A percentile compares a stretch with the other conserved stretches of the same genome.
These are phyloP conservation scores for Candida namnaoensis DNA, from an alignment of 805 yeast genomes.

Conservation along the genomic window DNA sequence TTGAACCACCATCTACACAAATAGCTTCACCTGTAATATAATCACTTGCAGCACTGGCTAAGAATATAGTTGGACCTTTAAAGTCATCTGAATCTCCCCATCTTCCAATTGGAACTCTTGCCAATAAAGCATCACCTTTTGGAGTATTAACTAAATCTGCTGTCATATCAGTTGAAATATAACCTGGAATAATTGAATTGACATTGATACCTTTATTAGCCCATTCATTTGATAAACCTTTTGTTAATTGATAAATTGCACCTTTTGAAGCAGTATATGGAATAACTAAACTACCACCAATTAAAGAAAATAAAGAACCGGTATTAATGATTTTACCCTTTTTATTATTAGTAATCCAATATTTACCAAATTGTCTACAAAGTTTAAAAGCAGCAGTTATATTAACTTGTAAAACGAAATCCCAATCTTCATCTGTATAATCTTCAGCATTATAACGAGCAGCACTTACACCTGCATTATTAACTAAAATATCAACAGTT, in stretches of 20 bases:
- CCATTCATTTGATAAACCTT: slow-evolving; percentile 60
- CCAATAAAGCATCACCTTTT: slow-evolving; percentile 19
- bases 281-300: slow-evolving; percentile 28
- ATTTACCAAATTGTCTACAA: slow-evolving; percentile 63
- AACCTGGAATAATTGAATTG: slow-evolving; percentile 44
- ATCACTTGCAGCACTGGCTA: slow-evolving; percentile 70
- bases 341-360: slow-evolving; percentile 40
- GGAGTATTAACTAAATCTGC: slow-evolving; percentile 10
- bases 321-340: slow-evolving; percentile 75
- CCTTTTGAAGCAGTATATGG: slow-evolving; percentile 85
- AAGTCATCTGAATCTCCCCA: slow-evolving; percentile 43
- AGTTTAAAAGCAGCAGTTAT: slow-evolving; percentile 72
- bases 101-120: slow-evolving; percentile 34
- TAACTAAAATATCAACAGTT: slow-evolving; percentile 70
- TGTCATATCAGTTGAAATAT: slow-evolving; percentile 38
- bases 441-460: slow-evolving; percentile 38
- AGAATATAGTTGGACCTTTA: slow-evolving; percentile 70
- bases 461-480: slow-evolving; percentile 77
- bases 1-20: slow-evolving; percentile 71
- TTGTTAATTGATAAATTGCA: slow-evolving; percentile 62
- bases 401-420: slow-evolving; percentile 62
- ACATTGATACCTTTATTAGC: slow-evolving; percentile 33
- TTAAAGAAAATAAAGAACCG: slow-evolving; percentile 50
- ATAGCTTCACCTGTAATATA: slow-evolving; percentile 71
- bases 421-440: slow-evolving; percentile 41